phyloP scores from a whole-genome alignment of 1,284 basidiomycete species.

The Trichosporon ovoides region DNA sequence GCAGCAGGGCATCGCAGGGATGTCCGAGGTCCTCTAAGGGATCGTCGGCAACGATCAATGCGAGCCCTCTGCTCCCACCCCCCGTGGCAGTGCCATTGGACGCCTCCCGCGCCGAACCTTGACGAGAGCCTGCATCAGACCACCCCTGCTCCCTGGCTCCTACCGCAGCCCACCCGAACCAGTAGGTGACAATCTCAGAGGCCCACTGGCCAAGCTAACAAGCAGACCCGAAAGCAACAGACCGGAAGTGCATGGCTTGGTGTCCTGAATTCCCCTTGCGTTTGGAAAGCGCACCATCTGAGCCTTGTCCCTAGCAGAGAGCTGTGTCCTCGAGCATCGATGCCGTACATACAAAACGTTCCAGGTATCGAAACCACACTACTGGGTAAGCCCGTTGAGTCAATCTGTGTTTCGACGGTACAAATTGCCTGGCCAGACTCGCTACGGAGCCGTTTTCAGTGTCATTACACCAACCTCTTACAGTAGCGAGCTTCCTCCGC shows the following conservation, averaged over 20 bases:
- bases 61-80: no score
- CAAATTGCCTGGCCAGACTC: no score
- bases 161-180: not conserved
- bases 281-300: not conserved
- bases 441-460: no score
- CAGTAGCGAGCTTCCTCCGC: no score
- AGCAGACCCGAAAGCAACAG: not conserved
- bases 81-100: conserved; percentile 3
- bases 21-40: not conserved
- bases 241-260: not conserved
- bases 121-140: not conserved
- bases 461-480: no score
- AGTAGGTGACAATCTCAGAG: not conserved
- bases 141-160: not conserved
- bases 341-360: no score
- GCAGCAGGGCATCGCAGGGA: not conserved
- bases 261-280: not conserved
- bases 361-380: no score
- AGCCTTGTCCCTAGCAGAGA: not conserved
- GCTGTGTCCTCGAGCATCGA: no score
- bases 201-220: not conserved
- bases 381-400: no score
- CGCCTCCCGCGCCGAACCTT: conserved; percentile 4
- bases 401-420: no score
- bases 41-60: not conserved